phyloP scores from a whole-genome alignment of 208 protist species.

The Leishmania arabica region DNA sequence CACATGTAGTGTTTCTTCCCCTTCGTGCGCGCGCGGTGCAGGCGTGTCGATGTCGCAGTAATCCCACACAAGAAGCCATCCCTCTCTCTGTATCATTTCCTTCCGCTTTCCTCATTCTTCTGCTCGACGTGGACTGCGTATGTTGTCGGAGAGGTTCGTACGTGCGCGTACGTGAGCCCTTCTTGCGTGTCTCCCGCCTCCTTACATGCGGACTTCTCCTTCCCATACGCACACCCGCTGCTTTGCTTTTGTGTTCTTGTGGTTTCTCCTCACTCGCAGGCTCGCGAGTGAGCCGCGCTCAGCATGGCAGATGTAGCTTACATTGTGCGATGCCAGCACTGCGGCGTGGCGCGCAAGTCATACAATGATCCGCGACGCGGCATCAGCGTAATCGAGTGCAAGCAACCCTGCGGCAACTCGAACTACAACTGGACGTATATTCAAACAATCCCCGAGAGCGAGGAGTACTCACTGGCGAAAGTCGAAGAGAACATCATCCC shows the following conservation, averaged over 20 bases:
- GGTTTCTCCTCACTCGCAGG: not conserved
- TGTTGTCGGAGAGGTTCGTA: not conserved
- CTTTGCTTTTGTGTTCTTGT: not conserved
- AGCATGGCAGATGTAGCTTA: conserved; percentile 29
- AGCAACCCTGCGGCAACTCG: conserved; percentile 38
- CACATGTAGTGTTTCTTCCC: not conserved
- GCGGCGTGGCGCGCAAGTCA: conserved; percentile 45
- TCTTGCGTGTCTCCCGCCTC: too few species aligned
- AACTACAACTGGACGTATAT: conserved; percentile 54
- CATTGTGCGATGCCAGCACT: conserved; percentile 48
- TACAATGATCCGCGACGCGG: conserved; percentile 49
- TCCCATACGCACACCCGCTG: not conserved
- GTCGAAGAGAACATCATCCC: conserved; percentile 4
- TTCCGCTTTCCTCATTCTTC: not conserved
- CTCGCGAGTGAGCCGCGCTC: not conserved
- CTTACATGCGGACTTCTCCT: not conserved
- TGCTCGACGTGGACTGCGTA: not conserved
- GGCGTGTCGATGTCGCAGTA: not conserved
- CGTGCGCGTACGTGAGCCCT: not conserved
- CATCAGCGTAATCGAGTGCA: conserved; percentile 55
- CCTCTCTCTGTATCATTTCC: not conserved
- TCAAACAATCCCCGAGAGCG: conserved; percentile 16
- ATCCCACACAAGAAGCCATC: not conserved
- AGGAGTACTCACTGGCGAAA: conserved; percentile 22
- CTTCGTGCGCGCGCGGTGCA: not conserved